Evolutionary conservation across 2,329 filamentous ascomycete species (phyloP).

Genomic region (Aspergillus eucalypticola): DNA sequence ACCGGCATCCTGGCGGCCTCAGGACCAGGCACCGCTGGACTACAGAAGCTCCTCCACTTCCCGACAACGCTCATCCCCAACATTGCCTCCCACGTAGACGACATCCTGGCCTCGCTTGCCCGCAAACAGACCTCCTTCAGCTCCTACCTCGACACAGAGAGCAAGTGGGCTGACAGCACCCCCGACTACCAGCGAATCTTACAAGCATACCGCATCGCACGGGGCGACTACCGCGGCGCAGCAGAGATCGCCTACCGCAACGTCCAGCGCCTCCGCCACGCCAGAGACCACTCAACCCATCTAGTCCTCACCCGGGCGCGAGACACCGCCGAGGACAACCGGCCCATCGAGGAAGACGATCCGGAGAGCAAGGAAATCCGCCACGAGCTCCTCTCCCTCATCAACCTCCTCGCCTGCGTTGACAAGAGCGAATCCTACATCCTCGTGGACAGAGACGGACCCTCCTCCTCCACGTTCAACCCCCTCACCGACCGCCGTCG

Average conservation of each 20-base stretch:
- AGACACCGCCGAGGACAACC: slow-evolving; percentile 33
- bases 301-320: slow-evolving; percentile 40
- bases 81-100: slow-evolving; percentile 76
- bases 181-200: slow-evolving; percentile 84
- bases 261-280: slow-evolving; percentile 52
- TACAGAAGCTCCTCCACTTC: slow-evolving; percentile 67
- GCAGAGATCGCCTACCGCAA: slow-evolving; percentile 59
- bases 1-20: slow-evolving; percentile 46
- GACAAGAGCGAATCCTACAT: slow-evolving; percentile 77
- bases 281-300: slow-evolving; percentile 35
- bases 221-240: slow-evolving; percentile 81
- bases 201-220: slow-evolving; percentile 84
- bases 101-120: slow-evolving; percentile 71
- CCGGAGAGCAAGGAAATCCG: slow-evolving; percentile 56
- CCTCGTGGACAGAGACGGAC: slow-evolving; percentile 45
- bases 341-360: slow-evolving; percentile 40
- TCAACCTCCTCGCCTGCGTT: slow-evolving; percentile 89
- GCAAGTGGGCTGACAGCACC: slow-evolving; percentile 35
- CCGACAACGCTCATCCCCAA: slow-evolving; percentile 66
- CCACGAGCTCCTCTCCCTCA: slow-evolving; percentile 81
- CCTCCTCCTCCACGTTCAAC: slow-evolving; percentile 1
- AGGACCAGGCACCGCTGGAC: slow-evolving; percentile 43
- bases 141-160: slow-evolving; percentile 40
- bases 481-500: slow-evolving; percentile 43
- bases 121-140: slow-evolving; percentile 66